Evolutionary conservation across 495 filamentous ascomycete species (phyloP).

Genomic region (Penicillium waksmanii): DNA sequence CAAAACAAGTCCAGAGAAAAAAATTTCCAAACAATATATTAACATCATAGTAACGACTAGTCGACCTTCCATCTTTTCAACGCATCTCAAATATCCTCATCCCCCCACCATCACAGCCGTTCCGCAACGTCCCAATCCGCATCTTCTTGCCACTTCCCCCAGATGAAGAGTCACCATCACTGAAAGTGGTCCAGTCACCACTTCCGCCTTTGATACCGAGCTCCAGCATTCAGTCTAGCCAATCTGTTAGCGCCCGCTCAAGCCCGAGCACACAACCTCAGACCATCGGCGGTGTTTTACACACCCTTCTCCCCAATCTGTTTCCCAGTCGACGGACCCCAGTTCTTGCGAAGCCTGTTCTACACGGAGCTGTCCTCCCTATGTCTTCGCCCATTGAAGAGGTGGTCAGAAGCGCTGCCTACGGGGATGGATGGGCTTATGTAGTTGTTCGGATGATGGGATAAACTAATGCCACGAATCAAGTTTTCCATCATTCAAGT

Average conservation of each 20-base stretch:
- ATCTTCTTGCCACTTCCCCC: conserved; percentile 81
- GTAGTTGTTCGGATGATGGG: conserved; percentile 78
- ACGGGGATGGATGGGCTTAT: conserved; percentile 92
- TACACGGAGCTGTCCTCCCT: conserved; percentile 87
- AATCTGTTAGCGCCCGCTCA: conserved; percentile 30
- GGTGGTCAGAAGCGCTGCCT: conserved; percentile 76
- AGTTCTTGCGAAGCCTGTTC: conserved; percentile 85
- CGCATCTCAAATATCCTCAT: conserved; percentile 78
- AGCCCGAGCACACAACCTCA: conserved; percentile 59
- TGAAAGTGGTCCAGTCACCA: conserved; percentile 72
- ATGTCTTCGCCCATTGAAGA: conserved; percentile 85
- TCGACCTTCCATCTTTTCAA: conserved; percentile 72
- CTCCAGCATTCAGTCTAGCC: conserved; percentile 30
- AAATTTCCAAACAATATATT: neutral
- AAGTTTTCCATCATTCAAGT: no score
- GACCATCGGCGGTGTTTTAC: conserved; percentile 81
- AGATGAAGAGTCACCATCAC: conserved; percentile 46
- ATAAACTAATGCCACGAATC: no score
- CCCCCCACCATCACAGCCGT: conserved; percentile 67
- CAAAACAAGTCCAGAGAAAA: neutral
- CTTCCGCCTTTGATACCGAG: conserved; percentile 54
- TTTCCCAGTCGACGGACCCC: conserved; percentile 87
- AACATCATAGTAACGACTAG: conserved; percentile 43
- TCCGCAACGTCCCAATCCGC: conserved; percentile 82
- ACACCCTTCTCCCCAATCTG: conserved; percentile 73